Conservation (phyloP, 73 alveolate genomes). For the Paramecium primaurelia region DNA sequence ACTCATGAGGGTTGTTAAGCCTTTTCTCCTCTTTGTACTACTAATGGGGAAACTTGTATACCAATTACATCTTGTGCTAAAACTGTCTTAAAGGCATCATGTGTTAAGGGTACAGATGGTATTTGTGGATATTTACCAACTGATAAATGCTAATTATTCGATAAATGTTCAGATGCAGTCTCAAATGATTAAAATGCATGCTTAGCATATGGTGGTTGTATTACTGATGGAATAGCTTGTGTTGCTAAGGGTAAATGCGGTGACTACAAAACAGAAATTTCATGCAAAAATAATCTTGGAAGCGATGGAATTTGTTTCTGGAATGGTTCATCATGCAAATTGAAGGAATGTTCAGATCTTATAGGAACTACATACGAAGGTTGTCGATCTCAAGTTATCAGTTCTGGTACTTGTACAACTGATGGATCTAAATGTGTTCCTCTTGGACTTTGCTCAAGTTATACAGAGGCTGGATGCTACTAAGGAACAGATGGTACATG, state of each 20-base stretch:
- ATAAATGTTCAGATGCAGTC: neutral
- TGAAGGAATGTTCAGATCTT: slow-evolving; percentile 16
- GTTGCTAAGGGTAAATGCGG: neutral
- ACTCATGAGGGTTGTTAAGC: neutral
- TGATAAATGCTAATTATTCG: neutral
- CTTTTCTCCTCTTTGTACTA: slow-evolving; percentile 26
- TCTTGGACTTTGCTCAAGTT: neutral
- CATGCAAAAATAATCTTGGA: neutral
- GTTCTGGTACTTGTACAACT: neutral
- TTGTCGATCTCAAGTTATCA: neutral
- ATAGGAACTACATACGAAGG: neutral
- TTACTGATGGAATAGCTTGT: slow-evolving; percentile 25
- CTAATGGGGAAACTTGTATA: slow-evolving; percentile 6
- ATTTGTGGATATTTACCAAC: slow-evolving; percentile 20
- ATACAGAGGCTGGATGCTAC: neutral
- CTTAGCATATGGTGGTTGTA: neutral
- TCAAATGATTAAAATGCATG: neutral
- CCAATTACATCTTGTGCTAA: slow-evolving; percentile 2
- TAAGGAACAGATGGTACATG: slow-evolving; percentile 40
- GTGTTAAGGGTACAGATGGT: slow-evolving; percentile 30
- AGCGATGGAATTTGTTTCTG: neutral
- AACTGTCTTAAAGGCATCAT: neutral
- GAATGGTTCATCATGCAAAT: neutral
- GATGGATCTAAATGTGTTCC: slow-evolving; percentile 35
- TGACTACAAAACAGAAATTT: neutral